phyloP scores from a whole-genome alignment of 768 basidiomycete species.

The Albatrellus ellisii region DNA sequence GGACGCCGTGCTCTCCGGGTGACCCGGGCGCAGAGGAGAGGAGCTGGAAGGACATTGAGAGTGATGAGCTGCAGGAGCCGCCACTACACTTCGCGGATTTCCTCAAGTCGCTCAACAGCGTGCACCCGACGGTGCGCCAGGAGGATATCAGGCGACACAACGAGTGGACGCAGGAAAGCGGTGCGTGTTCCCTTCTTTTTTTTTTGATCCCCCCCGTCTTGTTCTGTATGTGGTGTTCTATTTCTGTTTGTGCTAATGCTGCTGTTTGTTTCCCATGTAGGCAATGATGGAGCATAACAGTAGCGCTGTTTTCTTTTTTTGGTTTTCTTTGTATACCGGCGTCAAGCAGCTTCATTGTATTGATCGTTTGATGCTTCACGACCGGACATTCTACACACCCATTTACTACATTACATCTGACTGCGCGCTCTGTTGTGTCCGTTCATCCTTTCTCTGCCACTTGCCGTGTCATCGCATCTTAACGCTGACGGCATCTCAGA shows the following conservation, averaged over 20 bases:
- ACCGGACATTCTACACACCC: too few relatives aligned
- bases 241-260: background rate
- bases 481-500: too few relatives aligned
- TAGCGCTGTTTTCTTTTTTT: background rate
- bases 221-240: background rate
- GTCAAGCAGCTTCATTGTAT: constrained; percentile 1
- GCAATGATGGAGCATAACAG: constrained; percentile 3
- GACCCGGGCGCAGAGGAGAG: constrained; percentile 78
- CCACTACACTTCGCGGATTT: constrained; percentile 70
- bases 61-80: constrained; percentile 87
- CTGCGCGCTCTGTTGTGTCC: too few relatives aligned
- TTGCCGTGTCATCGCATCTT: too few relatives aligned
- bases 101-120: constrained; percentile 61
- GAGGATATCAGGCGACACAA: constrained; percentile 79
- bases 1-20: constrained; percentile 95
- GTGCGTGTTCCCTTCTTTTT: constrained; percentile 25
- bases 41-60: constrained; percentile 78
- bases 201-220: background rate
- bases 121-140: constrained; percentile 79
- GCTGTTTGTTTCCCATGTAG: background rate
- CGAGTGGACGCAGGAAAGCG: constrained; percentile 76
- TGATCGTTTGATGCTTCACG: background rate
- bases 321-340: background rate
- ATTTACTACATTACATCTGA: too few relatives aligned
- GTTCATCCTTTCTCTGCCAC: background rate